phyloP scores from a whole-genome alignment of 192 early-diverging fungal genomes.

The Gryganskiella cystojenkinii region DNA sequence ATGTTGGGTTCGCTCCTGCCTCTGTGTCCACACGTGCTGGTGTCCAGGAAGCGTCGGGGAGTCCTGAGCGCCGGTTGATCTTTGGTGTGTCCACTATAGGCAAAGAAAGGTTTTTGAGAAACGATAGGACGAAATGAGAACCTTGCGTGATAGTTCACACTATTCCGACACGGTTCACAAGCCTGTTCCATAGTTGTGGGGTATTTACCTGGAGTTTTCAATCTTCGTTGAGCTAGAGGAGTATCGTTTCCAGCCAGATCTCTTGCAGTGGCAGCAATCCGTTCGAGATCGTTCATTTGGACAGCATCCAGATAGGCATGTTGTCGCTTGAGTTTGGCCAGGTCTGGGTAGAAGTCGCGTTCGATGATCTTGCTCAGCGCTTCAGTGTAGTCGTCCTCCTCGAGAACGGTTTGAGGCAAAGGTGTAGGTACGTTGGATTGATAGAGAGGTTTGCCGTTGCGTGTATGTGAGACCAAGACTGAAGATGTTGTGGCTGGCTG shows the following conservation, averaged over 20 bases:
- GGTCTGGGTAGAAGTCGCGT: conserved; percentile 84
- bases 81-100: conserved; percentile 30
- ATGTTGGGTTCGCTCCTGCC: conserved; percentile 19
- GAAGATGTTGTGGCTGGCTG: too few relatives aligned
- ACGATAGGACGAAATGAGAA: background rate
- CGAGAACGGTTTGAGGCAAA: conserved; percentile 60
- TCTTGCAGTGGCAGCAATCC: conserved; percentile 40
- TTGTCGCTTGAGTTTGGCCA: conserved; percentile 68
- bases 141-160: too few relatives aligned
- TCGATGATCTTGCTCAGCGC: conserved; percentile 82
- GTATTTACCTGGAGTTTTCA: conserved; percentile 52
- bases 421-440: conserved; percentile 38
- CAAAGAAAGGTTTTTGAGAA: background rate
- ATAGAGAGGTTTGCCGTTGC: conserved; percentile 16
- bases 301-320: conserved; percentile 57
- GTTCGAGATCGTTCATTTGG: conserved; percentile 39
- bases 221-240: conserved; percentile 23
- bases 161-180: too few relatives aligned
- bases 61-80: conserved; percentile 1
- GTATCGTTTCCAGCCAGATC: conserved; percentile 53
- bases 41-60: conserved; percentile 43
- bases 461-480: conserved; percentile 2
- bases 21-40: conserved; percentile 35
- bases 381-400: conserved; percentile 84
- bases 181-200: too few relatives aligned